Evolutionary conservation across 208 protist species (phyloP).

Genomic region (Acanthamoeba sp.): DNA sequence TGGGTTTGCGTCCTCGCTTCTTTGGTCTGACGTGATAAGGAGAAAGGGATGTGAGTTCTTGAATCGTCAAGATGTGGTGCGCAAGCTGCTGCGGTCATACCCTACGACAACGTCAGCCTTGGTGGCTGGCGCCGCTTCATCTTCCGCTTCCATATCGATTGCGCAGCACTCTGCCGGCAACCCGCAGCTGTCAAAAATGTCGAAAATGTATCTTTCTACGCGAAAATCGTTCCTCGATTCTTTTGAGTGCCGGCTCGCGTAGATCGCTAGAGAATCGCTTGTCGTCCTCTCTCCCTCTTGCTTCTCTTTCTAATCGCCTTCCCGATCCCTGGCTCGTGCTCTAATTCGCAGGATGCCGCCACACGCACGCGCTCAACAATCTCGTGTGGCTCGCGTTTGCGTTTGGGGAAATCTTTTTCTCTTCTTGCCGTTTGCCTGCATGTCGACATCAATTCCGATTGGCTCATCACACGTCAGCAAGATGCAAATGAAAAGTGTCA

Average conservation of each 20-base stretch:
- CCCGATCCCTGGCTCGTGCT: too few relatives aligned
- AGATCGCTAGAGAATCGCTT: too few relatives aligned
- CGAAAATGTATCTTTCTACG: background rate
- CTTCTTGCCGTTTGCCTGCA: background rate
- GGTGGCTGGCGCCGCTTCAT: background rate
- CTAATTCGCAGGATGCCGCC: too few relatives aligned
- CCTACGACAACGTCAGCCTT: background rate
- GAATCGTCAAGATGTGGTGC: background rate
- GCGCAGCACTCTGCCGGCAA: background rate
- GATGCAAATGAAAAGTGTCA: background rate
- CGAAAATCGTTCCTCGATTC: background rate
- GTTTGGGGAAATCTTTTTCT: background rate
- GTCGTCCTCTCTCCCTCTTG: too few relatives aligned
- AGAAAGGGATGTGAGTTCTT: background rate
- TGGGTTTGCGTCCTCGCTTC: conserved; percentile 24
- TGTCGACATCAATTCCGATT: background rate
- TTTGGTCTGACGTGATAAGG: background rate
- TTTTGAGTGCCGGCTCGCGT: background rate
- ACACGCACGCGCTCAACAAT: too few relatives aligned
- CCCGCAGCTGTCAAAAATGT: background rate
- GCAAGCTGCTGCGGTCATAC: background rate
- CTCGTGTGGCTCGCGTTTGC: background rate
- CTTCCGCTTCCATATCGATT: background rate
- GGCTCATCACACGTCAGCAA: background rate
- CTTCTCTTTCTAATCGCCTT: too few relatives aligned